These are phyloP conservation scores for Ambispora gerdemannii DNA, from an alignment of 192 early-diverging fungal genomes.

Conservation along the genomic window DNA sequence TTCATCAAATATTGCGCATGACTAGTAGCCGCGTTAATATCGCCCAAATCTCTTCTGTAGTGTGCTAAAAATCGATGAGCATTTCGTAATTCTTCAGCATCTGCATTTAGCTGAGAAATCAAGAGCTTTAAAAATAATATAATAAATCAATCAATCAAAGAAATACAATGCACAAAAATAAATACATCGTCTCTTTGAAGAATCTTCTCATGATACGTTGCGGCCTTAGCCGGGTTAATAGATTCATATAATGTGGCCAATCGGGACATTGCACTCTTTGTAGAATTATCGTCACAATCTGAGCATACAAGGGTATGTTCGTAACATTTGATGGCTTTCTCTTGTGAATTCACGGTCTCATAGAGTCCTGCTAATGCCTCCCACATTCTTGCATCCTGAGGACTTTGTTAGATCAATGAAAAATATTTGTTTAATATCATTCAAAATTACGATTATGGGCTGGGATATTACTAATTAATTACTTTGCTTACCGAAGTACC, in stretches of 20 bases:
- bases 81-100: constrained; percentile 35
- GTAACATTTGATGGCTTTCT: constrained; percentile 71
- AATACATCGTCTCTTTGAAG: not conserved
- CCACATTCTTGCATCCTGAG: constrained; percentile 89
- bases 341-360: constrained; percentile 50
- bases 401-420: constrained; percentile 39
- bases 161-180: not conserved
- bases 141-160: not conserved
- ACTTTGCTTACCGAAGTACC: constrained; percentile 46
- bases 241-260: constrained; percentile 61
- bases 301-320: constrained; percentile 65
- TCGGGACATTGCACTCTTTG: constrained; percentile 47
- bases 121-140: not conserved
- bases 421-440: too few species aligned
- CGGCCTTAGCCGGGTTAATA: constrained; percentile 50
- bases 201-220: constrained; percentile 16
- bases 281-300: constrained; percentile 46
- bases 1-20: constrained; percentile 36
- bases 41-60: constrained; percentile 36
- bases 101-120: not conserved
- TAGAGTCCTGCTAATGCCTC: constrained; percentile 71
- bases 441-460: too few species aligned
- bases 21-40: constrained; percentile 34
- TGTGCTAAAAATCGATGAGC: constrained; percentile 43
- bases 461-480: not conserved